phyloP scores from a whole-genome alignment of 495 filamentous ascomycete species.

The Aspergillus biplanus region DNA sequence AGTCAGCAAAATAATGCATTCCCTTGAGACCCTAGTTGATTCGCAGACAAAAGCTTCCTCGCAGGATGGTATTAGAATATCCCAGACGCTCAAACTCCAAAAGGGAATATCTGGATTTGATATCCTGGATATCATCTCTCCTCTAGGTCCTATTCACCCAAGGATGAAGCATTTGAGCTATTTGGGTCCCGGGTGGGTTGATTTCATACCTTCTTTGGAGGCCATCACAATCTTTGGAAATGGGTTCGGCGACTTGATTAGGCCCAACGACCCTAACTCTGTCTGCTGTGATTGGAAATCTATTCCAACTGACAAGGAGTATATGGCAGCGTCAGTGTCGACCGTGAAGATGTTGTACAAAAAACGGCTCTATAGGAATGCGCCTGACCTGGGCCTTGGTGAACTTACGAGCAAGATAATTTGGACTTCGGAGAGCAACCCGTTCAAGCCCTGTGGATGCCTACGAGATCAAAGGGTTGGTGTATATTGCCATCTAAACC shows the following conservation, averaged over 20 bases:
- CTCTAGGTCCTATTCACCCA: not conserved
- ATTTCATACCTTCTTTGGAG: not conserved
- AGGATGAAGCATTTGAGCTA: not conserved
- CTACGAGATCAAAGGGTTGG: not conserved
- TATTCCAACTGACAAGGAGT: conserved; percentile 1
- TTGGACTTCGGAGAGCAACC: not conserved
- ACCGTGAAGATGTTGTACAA: not conserved
- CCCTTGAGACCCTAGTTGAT: conserved; percentile 1
- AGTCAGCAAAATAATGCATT: not conserved
- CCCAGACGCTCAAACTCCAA: not conserved
- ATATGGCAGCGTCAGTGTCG: not conserved
- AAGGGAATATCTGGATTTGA: conserved; percentile 1
- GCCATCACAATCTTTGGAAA: not conserved
- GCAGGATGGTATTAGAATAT: not conserved
- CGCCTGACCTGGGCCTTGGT: not conserved
- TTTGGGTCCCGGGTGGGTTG: not conserved
- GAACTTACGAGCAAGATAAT: not conserved
- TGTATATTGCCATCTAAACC: not conserved
- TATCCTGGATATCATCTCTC: not conserved
- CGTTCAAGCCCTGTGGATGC: not conserved
- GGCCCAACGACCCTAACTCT: not conserved
- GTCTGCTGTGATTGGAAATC: conserved; percentile 3
- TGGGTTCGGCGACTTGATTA: not conserved
- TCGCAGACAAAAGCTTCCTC: not conserved
- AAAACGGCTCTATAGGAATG: not conserved